Percentiles rank a stretch among this genome's conserved stretches.
Evolutionary conservation across 2,329 filamentous ascomycete genomes (phyloP).

Genomic region (Diaporthe citrichinensis): DNA sequence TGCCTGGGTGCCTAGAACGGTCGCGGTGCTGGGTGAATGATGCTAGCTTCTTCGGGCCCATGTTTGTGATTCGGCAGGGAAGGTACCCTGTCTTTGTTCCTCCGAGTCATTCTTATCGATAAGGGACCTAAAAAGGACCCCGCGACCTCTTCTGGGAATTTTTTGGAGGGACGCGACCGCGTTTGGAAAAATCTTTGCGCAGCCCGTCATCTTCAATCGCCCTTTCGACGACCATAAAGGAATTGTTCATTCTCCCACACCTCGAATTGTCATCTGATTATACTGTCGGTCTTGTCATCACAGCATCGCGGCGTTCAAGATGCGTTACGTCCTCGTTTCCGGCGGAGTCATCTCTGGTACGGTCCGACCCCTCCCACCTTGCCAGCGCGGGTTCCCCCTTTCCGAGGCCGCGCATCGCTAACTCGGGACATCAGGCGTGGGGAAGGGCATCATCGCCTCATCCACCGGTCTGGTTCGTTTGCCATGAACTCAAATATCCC

Average conservation of each 20-base stretch:
- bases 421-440: slow-evolving; percentile 38
- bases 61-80: not conserved
- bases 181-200: slow-evolving; percentile 37
- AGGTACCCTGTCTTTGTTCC: slow-evolving; percentile 15
- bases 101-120: slow-evolving; percentile 40
- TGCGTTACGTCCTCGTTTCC: slow-evolving; percentile 43
- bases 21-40: not conserved
- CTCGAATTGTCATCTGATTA: not conserved
- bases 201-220: slow-evolving; percentile 34
- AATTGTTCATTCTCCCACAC: slow-evolving; percentile 1
- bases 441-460: slow-evolving; percentile 43
- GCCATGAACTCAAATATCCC: not conserved
- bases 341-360: slow-evolving; percentile 43
- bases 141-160: slow-evolving; percentile 29
- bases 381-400: not conserved
- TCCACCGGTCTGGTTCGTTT: slow-evolving; percentile 40
- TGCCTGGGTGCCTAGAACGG: not conserved
- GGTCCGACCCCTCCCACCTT: slow-evolving; percentile 24
- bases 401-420: slow-evolving; percentile 14
- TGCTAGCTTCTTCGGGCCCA: not conserved
- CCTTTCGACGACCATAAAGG: slow-evolving; percentile 17
- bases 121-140: slow-evolving; percentile 31
- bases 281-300: not conserved
- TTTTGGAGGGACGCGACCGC: slow-evolving; percentile 35
- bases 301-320: slow-evolving; percentile 36